Evolutionary conservation across 768 basidiomycete genomes (phyloP), one percentile per base, ranked within the genome.

Genomic region (Fistulinella prunicolor): DNA sequence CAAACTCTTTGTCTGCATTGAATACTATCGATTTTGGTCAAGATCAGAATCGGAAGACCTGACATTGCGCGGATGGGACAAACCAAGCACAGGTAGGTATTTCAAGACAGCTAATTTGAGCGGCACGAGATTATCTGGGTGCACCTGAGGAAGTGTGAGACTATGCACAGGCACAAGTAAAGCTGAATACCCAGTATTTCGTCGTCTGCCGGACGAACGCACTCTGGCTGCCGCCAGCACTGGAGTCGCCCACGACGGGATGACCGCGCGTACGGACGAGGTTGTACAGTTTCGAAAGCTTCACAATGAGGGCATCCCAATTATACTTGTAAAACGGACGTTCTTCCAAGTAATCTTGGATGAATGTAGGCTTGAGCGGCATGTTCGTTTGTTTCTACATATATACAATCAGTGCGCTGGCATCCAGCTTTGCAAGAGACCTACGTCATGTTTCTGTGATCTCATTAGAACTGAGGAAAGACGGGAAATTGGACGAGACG

Each of bases 201-300:
- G 96, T 98, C 28, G 96, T 99, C 69, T 96, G 94, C 34, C 96
- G 72, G n/a, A 97, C 90, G 61, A 99, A 99, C 2, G 95, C 96
- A 56, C 89, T 96, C 73, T 99, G 96, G 56, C 70, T 88, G 1
- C 95, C 94, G 23, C 96, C 96, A 1, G 96, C 96, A 57, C 85
- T 86, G 2, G 94, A 82, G 62, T 99, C 96, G 20, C 96, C 96
- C 48, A 87, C 81, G 2, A 92, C 86, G 9, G 96, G 96, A 62
- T 97, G 90, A 0, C 96, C 96, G 44, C 96, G 76, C 0, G 94
- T 98, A 41, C 94, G 83, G 16, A 98, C 94, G 29, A 97, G 85
- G 66, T 98, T 87, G 62, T 96, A 98, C 30, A 98, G 70, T 57
- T 89, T 89, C 14, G 95, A 97, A 23, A 98, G 80, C 65, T 97